Conservation (phyloP, 2,329 filamentous ascomycete species). For the Lithohypha guttulata region DNA sequence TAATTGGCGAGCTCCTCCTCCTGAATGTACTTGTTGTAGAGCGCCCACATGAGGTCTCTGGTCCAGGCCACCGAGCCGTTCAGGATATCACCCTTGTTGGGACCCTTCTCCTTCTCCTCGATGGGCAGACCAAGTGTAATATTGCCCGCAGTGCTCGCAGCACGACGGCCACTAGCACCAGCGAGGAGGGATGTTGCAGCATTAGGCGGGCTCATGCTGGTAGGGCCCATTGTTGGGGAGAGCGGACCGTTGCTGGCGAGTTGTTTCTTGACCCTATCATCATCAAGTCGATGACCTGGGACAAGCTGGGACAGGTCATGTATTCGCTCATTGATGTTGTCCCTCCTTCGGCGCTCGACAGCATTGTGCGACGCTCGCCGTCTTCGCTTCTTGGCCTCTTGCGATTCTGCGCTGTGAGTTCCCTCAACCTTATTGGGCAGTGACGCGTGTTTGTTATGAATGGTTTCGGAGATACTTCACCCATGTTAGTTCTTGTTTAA, state of each 20-base stretch:
- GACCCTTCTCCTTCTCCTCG: slow-evolving; percentile 96
- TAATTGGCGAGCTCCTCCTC: slow-evolving; percentile 75
- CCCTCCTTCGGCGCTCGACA: slow-evolving; percentile 83
- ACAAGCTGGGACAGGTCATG: slow-evolving; percentile 92
- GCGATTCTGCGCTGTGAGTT: slow-evolving; percentile 34
- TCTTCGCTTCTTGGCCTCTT: slow-evolving; percentile 80
- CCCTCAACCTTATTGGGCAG: slow-evolving; percentile 76
- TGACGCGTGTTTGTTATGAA: slow-evolving; percentile 78
- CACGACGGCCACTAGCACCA: slow-evolving; percentile 70
- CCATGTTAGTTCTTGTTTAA: neutral
- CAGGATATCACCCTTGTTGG: slow-evolving; percentile 96
- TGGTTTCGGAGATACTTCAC: slow-evolving; percentile 47
- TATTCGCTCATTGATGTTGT: slow-evolving; percentile 98
- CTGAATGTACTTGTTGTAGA: slow-evolving; percentile 78
- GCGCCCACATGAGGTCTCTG: slow-evolving; percentile 92
- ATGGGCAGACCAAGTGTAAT: slow-evolving; percentile 87
- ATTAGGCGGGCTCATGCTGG: slow-evolving; percentile 54
- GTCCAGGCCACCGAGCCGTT: slow-evolving; percentile 97
- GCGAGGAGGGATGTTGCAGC: slow-evolving; percentile 75
- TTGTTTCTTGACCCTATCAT: slow-evolving; percentile 93
- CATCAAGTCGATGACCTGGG: slow-evolving; percentile 81
- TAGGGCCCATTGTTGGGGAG: slow-evolving; percentile 66
- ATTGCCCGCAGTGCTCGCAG: slow-evolving; percentile 62
- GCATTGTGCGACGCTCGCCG: slow-evolving; percentile 91
- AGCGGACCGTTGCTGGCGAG: slow-evolving; percentile 84